Base-by-base conservation (phyloP, 441 rosid species). In the California macrophylla region DNA sequence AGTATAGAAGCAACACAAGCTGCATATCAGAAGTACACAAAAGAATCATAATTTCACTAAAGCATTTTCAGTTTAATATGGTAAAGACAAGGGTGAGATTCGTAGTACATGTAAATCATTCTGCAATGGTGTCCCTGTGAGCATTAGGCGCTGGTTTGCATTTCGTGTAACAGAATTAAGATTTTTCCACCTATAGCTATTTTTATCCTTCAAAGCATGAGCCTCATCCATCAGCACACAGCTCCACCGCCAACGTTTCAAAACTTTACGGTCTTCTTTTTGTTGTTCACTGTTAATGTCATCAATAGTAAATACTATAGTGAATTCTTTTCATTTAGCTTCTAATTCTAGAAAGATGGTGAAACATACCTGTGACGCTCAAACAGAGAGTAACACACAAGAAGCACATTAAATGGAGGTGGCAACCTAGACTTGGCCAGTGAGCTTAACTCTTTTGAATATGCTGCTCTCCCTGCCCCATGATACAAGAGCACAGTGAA, bases 191-290 rank as follows among this genome's bases (percentile, higher is more conserved):
- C 99, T 81, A 77, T 89, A 94, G 81, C 97, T 92, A 78, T 80
- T 90, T 85, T 81, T 92, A 77, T 94, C 99, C 85, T 92, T 92
- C 76, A 90, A 77, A 74, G 98, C 96, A 86, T 94, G 98, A 18
- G 99, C 99, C 79, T 94, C 98, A 76, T 94, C 99, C 99, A 94
- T 94, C 75, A 92, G 82, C 66, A 92, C 90, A 76, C 98, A 92
- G 82, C 97, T 94, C 98, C 99, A 94, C 15, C 26, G 85, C 96
- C 92, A 92, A 6, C 89, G 86, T 77, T 86, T 94, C 73, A 94
- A 75, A 77, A 86, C 84, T 82, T 89, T 94, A 20, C 96, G 90
- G 72, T 94, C 99, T 77, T 92, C 97, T 74, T 94, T 92, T 87
- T 94, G 99, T 80, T 94, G 99, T 47, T 76, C 85, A 68, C 98